Conservation (phyloP, 176 grass and related monocot species). For the Musa acuminata region DNA sequence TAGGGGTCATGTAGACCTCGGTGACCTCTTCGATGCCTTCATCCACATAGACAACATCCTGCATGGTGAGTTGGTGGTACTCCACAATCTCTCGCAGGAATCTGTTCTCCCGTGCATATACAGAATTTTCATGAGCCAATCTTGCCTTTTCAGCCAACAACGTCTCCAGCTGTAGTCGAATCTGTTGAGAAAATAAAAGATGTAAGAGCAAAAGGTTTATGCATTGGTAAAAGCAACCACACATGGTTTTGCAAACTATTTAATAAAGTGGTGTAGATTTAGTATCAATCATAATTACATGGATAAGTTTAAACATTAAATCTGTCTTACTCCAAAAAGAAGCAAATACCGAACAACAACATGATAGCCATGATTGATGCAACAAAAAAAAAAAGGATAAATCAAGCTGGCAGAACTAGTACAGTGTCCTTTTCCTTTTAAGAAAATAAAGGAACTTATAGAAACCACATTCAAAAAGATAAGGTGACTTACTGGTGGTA, state of each 20-base stretch:
- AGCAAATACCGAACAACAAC: background rate
- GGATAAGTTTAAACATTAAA: background rate
- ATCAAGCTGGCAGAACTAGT: background rate
- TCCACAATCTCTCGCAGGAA: constrained; percentile 96
- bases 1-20: constrained; percentile 76
- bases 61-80: constrained; percentile 98
- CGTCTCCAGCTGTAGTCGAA: constrained; percentile 78
- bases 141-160: constrained; percentile 77
- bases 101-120: constrained; percentile 95
- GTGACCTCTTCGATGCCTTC: constrained; percentile 96
- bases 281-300: background rate
- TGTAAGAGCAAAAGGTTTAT: background rate
- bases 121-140: constrained; percentile 79
- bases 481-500: no score
- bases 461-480: no score
- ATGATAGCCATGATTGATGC: background rate
- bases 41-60: constrained; percentile 95
- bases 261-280: background rate
- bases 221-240: no score
- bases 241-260: background rate
- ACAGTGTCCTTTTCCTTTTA: background rate
- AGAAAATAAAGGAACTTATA: no score
- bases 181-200: constrained; percentile 41
- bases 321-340: background rate
- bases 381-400: background rate